phyloP scores from a whole-genome alignment of 2,329 filamentous ascomycete genomes.

The Nectriaceae sp. region DNA sequence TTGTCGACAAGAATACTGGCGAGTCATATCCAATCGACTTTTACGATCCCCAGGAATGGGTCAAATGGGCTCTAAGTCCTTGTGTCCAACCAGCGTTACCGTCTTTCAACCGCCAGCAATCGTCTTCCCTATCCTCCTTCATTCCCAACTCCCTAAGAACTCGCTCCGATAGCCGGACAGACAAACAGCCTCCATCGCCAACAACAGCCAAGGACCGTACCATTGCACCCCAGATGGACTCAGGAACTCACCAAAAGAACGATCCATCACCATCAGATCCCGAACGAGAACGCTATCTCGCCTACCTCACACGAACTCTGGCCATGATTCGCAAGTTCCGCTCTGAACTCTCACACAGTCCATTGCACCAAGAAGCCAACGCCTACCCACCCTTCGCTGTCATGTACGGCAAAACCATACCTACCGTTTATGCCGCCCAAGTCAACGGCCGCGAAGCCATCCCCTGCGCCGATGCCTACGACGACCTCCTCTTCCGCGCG shows the following conservation, averaged over 20 bases:
- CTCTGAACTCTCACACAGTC: conserved; percentile 65
- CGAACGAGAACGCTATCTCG: conserved; percentile 39
- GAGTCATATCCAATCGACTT: conserved; percentile 84
- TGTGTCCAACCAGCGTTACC: conserved; percentile 71
- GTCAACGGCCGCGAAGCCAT: conserved; percentile 76
- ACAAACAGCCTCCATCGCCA: conserved; percentile 30
- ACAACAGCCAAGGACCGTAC: conserved; percentile 38
- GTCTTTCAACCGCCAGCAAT: conserved; percentile 45
- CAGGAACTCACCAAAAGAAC: conserved; percentile 19
- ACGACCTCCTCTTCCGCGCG: conserved; percentile 81
- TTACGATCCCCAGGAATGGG: conserved; percentile 78
- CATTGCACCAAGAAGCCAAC: conserved; percentile 64
- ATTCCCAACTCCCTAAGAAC: conserved; percentile 47
- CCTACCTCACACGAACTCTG: conserved; percentile 77
- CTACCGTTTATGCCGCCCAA: conserved; percentile 80
- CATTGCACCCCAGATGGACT: conserved; percentile 29
- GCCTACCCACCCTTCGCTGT: conserved; percentile 79
- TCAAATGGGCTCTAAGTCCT: conserved; percentile 75
- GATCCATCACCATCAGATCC: conserved; percentile 26
- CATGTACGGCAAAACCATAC: conserved; percentile 84
- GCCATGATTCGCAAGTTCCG: conserved; percentile 75
- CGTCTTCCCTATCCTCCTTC: conserved; percentile 49
- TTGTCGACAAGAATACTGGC: conserved; percentile 78
- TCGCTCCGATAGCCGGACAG: conserved; percentile 45
- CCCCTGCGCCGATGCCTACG: conserved; percentile 74